Conservation (phyloP, 805 yeast species). For the Candida takata region DNA sequence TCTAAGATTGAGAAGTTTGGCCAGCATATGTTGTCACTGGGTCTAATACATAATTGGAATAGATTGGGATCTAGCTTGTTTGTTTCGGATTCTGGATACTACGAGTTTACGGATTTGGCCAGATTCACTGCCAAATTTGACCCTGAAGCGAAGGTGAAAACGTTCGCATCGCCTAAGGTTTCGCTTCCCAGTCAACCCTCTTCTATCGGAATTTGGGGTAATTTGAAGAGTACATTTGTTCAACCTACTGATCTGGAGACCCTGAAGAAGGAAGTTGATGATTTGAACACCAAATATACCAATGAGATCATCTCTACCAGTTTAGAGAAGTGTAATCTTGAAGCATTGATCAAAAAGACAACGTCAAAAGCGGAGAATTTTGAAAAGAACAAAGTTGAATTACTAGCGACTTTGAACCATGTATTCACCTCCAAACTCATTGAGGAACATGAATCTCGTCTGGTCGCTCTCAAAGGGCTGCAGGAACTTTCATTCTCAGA, state of each 20-base stretch:
- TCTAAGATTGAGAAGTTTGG: constrained; percentile 28
- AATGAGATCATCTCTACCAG: constrained; percentile 5
- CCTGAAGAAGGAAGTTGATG: constrained; percentile 9
- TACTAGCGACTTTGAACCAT: not conserved
- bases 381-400: constrained; percentile 14
- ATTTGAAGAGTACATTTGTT: constrained; percentile 11
- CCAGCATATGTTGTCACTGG: constrained; percentile 22
- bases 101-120: constrained; percentile 24
- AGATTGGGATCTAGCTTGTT: constrained; percentile 11
- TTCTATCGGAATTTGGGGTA: constrained; percentile 15
- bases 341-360: constrained; percentile 4
- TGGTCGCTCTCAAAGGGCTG: constrained; percentile 1
- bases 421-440: too few species aligned
- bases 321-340: constrained; percentile 8
- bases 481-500: constrained; percentile 1
- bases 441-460: too few species aligned
- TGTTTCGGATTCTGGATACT: constrained; percentile 21
- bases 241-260: constrained; percentile 4
- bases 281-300: constrained; percentile 5
- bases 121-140: constrained; percentile 16
- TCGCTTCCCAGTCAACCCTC: not conserved
- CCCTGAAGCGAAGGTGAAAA: too few species aligned
- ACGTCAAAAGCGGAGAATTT: constrained; percentile 12
- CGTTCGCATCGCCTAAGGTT: too few species aligned
- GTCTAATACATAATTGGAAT: constrained; percentile 24